Evolutionary conservation across 2,329 filamentous ascomycete species (phyloP).

Genomic region (Beauveria varroae): DNA sequence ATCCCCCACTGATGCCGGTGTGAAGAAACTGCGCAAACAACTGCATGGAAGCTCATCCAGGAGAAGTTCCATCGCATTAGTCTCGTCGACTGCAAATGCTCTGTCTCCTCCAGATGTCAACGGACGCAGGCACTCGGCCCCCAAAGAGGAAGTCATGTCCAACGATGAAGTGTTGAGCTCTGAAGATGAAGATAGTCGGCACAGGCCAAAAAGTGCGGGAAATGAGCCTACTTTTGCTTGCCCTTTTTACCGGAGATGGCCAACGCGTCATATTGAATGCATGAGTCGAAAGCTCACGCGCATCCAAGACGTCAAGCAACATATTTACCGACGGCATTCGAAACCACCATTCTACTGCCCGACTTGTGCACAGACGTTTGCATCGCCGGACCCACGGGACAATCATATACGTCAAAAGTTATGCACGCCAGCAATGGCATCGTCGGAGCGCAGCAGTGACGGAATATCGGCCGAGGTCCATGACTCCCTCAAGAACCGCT

Average conservation of each 20-base stretch:
- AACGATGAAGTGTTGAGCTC: not conserved
- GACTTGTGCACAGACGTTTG: slow-evolving; percentile 6
- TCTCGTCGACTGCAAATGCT: not conserved
- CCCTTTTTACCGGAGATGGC: slow-evolving; percentile 14
- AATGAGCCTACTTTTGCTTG: slow-evolving; percentile 14
- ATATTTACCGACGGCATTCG: slow-evolving; percentile 13
- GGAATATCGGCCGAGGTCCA: slow-evolving; percentile 10
- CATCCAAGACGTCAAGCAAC: slow-evolving; percentile 17
- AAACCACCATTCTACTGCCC: slow-evolving; percentile 12
- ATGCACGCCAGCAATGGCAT: not conserved
- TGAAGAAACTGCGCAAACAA: not conserved
- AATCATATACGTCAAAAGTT: slow-evolving; percentile 3
- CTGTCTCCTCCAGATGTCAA: not conserved
- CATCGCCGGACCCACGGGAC: not conserved
- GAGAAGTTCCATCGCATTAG: not conserved
- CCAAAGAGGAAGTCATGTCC: not conserved
- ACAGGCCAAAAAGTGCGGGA: not conserved
- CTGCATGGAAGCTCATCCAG: not conserved
- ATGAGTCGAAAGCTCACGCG: slow-evolving; percentile 14
- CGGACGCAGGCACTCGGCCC: not conserved
- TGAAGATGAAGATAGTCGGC: slow-evolving; percentile 8
- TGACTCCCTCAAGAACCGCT: slow-evolving; percentile 10
- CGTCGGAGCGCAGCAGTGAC: not conserved
- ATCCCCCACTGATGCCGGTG: not conserved
- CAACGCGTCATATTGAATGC: slow-evolving; percentile 13